Base-by-base conservation (phyloP, 2,329 filamentous ascomycete species). In the Mariannaea sp. region DNA sequence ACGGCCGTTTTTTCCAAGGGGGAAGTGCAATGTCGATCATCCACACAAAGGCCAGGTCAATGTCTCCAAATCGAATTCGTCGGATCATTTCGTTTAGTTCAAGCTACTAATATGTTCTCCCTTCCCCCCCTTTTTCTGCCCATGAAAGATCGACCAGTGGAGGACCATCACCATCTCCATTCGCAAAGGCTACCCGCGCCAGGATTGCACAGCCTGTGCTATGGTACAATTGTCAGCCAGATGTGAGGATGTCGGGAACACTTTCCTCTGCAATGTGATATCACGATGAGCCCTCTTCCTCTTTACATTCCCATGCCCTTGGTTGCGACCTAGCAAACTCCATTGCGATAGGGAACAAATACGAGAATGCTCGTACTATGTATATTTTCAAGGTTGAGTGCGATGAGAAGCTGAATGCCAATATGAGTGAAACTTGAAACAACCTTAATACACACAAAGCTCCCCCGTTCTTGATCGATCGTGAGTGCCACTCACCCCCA, bases 21-120 rank as follows among this genome's bases (percentile, higher is more conserved):
- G 54, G 57, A 41, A 49, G 45, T 24, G 47, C 33, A 60, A 62
- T 60, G 63, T 56, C 53, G 59, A 65, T 65, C 63, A 17, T 38
- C 61, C 43, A 48, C n/a, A n/a, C n/a, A 54, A 48, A 49, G 22
- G 48, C 51, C 48, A 54, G 42, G 36, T 55, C 19, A 44, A 47
- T 19, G 45, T 59, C 44, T 44, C 54, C 55, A 62, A 62, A 61
- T 59, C 56, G 61, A 55, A 55, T 36, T 39, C 29, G 39, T 35
- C 49, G 42, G 30, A 24, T 55, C 40, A 57, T 50, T 55, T 49
- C 33, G 35, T 53, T 50, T 48, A 53, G 27, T 16, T 36, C 58
- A 35, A 29, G 46, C 52, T n/a, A n/a, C n/a, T n/a, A n/a, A n/a
- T n/a, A n/a, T n/a, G n/a, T n/a, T n/a, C n/a, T n/a, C n/a, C n/a